Evolutionary conservation across 768 basidiomycete species (phyloP), one percentile per base, ranked within the genome.

Genomic region (Phylloporus sp.): DNA sequence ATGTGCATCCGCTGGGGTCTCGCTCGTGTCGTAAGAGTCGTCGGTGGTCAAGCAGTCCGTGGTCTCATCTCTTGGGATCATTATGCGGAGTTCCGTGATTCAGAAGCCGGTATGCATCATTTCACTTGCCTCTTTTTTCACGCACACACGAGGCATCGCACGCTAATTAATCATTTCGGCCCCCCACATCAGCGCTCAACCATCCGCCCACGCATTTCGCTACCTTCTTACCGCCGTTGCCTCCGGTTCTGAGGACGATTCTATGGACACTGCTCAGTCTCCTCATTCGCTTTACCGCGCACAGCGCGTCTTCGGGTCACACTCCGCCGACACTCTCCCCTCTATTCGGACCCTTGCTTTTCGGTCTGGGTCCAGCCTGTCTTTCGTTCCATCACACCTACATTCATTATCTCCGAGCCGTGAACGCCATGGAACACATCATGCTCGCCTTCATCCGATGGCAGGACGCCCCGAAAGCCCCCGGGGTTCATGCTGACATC

Each of bases 1-100:
- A 93, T 94, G 84, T 80, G 86, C 57, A 72, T 98, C 26, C 82
- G 94, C 20, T 99, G 96, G 96, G 90, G 84, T 26, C 76, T 98
- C 6, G 86, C 83, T 3, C 72, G 93, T 21, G 79, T 90, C 37
- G 77, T 90, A 28, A 68, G 90, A 38, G 76, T 86, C 4, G 75
- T 81, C 15, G 78, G 76, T 26, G 84, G 83, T 1, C 73, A 80
- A 52, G 84, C 86, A 36, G 78, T 84, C n/a, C 78, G 90, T 13
- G 96, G 96, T 5, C 69, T 97, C 23, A 61, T 98, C 33, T 78
- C 83, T 52, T 92, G 89, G 84, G 89, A 93, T 6, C 74, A 76
- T 27, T 99, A 98, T 64, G 64, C 79, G 31, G 75, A 81, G 34
- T 98, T 92, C 77, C 77, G 88, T 47, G 80, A 83, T 17, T 74